Evolutionary conservation across 169 alveolate genomes (phyloP), one percentile per base, ranked within the genome.

Genomic region (Plasmodium gallinaceum): DNA sequence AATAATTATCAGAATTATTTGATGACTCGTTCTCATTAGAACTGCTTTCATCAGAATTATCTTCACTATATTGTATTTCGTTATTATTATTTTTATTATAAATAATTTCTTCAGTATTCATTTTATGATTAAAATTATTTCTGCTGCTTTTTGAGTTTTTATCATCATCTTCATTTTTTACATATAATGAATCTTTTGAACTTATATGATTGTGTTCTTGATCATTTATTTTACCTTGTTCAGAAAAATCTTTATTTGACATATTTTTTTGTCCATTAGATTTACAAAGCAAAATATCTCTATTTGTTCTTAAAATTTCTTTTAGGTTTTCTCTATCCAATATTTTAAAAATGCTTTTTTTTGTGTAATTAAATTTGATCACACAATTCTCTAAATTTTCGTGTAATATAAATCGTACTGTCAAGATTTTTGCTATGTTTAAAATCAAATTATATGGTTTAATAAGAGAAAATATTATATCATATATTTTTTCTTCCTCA

Each of bases 341-440:
- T 51, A 62, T 62, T 26, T 51, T 51, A 60, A 83, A 83, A 18
- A 83, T 32, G 14, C 32, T 26, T 0, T 37, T 43, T 12, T 46
- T 32, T 20, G 16, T n/a, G 16, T 20, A 32, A 18, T 7, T 4
- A 52, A 52, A 83, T 61, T 48, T 68, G 14, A 83, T 83, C 5
- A 83, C 32, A 48, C 91, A 68, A 20, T 57, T 83, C 20, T 45
- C 74, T 32, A 83, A 39, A 12, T 68, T 10, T 37, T 83, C 74
- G 66, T 83, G 91, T 16, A 83, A 24, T 16, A 83, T 62, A 43
- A 18, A 69, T n/a, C 91, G 69, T 10, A 48, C 42, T 24, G 85
- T 72, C 14, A 62, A 71, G 32, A 83, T 68, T 68, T 83, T 83
- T 1, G 61, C 60, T 2, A 83, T 10, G 24, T 83, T 83, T 61